phyloP scores from a whole-genome alignment of 2,329 filamentous ascomycete genomes.

The Ilyonectria sp. region DNA sequence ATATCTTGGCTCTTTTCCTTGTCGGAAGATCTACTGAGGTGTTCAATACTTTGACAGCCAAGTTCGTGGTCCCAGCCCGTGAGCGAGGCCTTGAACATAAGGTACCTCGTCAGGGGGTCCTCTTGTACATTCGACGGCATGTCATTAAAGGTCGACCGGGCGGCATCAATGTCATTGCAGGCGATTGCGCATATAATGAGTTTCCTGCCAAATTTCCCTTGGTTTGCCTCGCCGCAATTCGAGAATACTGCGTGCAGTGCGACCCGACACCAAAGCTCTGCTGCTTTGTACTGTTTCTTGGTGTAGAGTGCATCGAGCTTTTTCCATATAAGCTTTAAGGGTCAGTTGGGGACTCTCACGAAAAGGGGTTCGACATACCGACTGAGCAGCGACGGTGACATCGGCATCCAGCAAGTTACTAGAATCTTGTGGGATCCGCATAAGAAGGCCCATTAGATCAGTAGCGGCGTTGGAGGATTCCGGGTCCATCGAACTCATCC shows the following conservation, averaged over 20 bases:
- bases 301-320: slow-evolving; percentile 73
- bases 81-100: slow-evolving; percentile 83
- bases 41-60: slow-evolving; percentile 75
- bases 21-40: slow-evolving; percentile 67
- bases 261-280: slow-evolving; percentile 80
- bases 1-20: slow-evolving; percentile 69
- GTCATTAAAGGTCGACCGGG: slow-evolving; percentile 61
- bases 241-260: slow-evolving; percentile 78
- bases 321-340: slow-evolving; percentile 83
- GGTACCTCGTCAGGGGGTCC: slow-evolving; percentile 78
- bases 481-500: slow-evolving; percentile 70
- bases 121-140: slow-evolving; percentile 73
- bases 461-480: slow-evolving; percentile 45
- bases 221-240: slow-evolving; percentile 76
- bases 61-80: slow-evolving; percentile 69
- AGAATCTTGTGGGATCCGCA: slow-evolving; percentile 57
- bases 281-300: slow-evolving; percentile 65
- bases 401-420: slow-evolving; percentile 67
- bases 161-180: slow-evolving; percentile 49
- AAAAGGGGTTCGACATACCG: slow-evolving; percentile 60
- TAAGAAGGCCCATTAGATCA: slow-evolving; percentile 46
- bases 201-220: slow-evolving; percentile 79
- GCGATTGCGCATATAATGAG: slow-evolving; percentile 79
- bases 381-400: slow-evolving; percentile 78
- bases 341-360: slow-evolving; percentile 30